Conservation (phyloP, 768 basidiomycete genomes). For the Serendipita sp. region DNA sequence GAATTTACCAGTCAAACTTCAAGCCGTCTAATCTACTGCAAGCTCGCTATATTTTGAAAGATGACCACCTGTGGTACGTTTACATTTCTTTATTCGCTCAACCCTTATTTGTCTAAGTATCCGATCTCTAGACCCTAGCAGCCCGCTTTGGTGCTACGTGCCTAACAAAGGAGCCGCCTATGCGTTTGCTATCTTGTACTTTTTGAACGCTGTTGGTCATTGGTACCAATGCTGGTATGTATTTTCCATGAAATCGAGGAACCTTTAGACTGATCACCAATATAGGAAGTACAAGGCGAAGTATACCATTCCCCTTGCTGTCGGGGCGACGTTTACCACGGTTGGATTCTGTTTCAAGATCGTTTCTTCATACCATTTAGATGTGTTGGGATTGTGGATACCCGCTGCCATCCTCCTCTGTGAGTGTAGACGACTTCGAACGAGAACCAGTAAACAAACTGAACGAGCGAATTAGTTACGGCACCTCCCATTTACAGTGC, state of each 20-base stretch:
- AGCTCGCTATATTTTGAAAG: neutral
- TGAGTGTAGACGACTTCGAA: neutral
- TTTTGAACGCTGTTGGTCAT: constrained; percentile 1
- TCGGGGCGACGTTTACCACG: neutral
- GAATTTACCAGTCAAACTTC: too few species aligned
- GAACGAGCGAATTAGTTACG: neutral
- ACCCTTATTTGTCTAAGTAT: neutral
- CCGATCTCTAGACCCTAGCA: neutral
- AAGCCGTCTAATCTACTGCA: too few species aligned
- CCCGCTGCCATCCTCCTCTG: neutral
- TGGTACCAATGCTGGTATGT: neutral
- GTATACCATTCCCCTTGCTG: neutral
- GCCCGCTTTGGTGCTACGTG: constrained; percentile 1
- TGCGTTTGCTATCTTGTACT: neutral
- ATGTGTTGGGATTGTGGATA: neutral
- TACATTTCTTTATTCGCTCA: neutral
- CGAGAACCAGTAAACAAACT: neutral
- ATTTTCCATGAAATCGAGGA: neutral
- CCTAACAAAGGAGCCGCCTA: neutral
- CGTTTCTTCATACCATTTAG: neutral
- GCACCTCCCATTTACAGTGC: constrained; percentile 5
- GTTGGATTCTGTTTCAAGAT: neutral
- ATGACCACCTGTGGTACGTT: neutral
- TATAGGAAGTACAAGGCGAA: neutral
- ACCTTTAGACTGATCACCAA: neutral